Conservation (phyloP, 2,329 filamentous ascomycete species). For the Neophaeococcomyces aloes region DNA sequence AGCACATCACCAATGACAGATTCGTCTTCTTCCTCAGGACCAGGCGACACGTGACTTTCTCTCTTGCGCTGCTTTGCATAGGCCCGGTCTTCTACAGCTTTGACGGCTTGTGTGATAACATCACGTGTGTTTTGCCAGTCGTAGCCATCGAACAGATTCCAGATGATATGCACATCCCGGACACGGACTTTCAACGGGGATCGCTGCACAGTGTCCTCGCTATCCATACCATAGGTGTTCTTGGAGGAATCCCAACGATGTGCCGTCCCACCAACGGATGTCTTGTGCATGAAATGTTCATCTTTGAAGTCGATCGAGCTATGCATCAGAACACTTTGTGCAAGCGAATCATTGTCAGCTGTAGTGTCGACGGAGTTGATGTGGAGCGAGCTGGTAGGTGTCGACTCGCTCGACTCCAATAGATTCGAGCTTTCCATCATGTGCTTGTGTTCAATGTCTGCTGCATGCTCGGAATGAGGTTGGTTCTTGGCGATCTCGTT, state of each 20-base stretch:
- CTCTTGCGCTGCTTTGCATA: constrained; percentile 58
- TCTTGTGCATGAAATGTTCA: constrained; percentile 60
- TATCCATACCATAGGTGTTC: constrained; percentile 61
- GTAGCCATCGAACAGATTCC: constrained; percentile 96
- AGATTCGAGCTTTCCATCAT: constrained; percentile 24
- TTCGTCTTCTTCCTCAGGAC: constrained; percentile 58
- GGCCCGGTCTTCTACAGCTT: constrained; percentile 74
- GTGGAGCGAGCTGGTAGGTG: constrained; percentile 25
- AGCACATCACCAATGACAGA: constrained; percentile 87
- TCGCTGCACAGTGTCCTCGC: constrained; percentile 48
- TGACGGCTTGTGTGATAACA: constrained; percentile 75
- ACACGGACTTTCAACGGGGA: constrained; percentile 69
- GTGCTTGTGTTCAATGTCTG: constrained; percentile 31
- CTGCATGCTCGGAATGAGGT: constrained; percentile 24
- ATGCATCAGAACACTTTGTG: constrained; percentile 23
- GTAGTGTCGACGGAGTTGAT: constrained; percentile 43
- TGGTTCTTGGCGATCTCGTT: constrained; percentile 27
- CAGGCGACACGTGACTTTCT: constrained; percentile 46
- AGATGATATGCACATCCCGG: constrained; percentile 84
- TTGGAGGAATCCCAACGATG: constrained; percentile 70
- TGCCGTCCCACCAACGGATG: constrained; percentile 53
- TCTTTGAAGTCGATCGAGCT: constrained; percentile 58
- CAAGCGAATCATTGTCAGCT: constrained; percentile 35
- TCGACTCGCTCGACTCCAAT: constrained; percentile 29
- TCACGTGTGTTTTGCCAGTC: constrained; percentile 87